Percentiles rank a stretch among this genome's conserved stretches.
Conservation (phyloP, 2,329 filamentous ascomycete genomes). For the Blumeriella jaapii region DNA sequence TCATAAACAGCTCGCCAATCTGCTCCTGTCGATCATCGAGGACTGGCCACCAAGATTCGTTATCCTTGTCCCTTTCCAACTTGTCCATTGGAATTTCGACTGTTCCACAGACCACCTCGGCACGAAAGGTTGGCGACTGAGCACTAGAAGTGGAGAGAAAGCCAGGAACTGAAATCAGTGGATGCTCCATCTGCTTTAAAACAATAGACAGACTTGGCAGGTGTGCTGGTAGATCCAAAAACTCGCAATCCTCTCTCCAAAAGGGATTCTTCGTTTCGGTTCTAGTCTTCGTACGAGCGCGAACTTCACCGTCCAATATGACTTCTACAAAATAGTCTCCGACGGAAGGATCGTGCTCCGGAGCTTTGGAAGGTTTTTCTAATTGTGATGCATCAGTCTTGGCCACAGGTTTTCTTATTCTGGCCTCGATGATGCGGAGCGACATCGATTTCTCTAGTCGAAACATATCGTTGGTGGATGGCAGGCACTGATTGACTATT, state of each 20-base stretch:
- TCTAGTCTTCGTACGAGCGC: slow-evolving; percentile 64
- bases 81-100: slow-evolving; percentile 70
- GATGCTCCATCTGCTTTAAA: slow-evolving; percentile 50
- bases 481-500: slow-evolving; percentile 3
- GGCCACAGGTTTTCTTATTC: slow-evolving; percentile 30
- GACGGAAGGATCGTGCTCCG: slow-evolving; percentile 35
- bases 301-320: slow-evolving; percentile 66
- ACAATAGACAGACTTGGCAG: slow-evolving; percentile 59
- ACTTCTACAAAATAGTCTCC: slow-evolving; percentile 73
- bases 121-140: slow-evolving; percentile 24
- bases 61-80: slow-evolving; percentile 62
- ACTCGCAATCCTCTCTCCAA: slow-evolving; percentile 70
- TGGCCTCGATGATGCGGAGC: slow-evolving; percentile 50
- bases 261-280: slow-evolving; percentile 62
- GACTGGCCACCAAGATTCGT: slow-evolving; percentile 82
- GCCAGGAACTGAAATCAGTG: slow-evolving; percentile 17
- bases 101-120: slow-evolving; percentile 50
- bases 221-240: slow-evolving; percentile 58
- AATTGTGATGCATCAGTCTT: slow-evolving; percentile 25
- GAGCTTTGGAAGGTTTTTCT: slow-evolving; percentile 18
- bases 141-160: slow-evolving; percentile 24
- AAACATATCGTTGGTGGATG: slow-evolving; percentile 38
- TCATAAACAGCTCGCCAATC: slow-evolving; percentile 77
- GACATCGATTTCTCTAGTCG: slow-evolving; percentile 50
- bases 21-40: slow-evolving; percentile 63